phyloP scores from a whole-genome alignment of 2,329 filamentous ascomycete species.

The Whalleya microplaca region DNA sequence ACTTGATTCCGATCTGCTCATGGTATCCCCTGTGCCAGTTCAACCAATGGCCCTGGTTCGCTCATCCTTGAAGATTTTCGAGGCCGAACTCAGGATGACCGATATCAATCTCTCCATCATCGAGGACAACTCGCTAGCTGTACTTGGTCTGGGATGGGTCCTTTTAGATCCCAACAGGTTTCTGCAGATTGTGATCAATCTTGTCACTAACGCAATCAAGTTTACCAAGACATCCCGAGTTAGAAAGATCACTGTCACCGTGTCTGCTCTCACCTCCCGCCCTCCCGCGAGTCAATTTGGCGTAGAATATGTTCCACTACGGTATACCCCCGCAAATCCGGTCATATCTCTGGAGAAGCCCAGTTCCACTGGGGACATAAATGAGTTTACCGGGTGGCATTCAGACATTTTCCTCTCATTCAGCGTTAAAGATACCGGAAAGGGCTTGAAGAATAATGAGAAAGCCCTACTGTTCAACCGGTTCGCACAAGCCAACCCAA shows the following conservation, averaged over 20 bases:
- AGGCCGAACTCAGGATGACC: conserved; percentile 71
- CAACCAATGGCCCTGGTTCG: conserved; percentile 70
- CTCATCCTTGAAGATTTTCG: conserved; percentile 76
- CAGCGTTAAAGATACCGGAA: conserved; percentile 76
- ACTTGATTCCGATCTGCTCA: conserved; percentile 74
- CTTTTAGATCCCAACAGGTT: conserved; percentile 73
- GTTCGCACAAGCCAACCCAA: conserved; percentile 77
- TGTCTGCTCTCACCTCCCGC: conserved; percentile 48
- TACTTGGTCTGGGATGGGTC: conserved; percentile 66
- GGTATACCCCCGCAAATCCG: conserved; percentile 40
- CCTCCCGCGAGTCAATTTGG: conserved; percentile 47
- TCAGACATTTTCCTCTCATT: conserved; percentile 65
- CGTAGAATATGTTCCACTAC: conserved; percentile 65
- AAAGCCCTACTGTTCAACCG: conserved; percentile 76
- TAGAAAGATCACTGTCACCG: conserved; percentile 55
- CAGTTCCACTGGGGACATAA: too few species aligned
- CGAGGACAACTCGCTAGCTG: conserved; percentile 63
- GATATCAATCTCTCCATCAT: conserved; percentile 69
- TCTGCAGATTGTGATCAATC: conserved; percentile 78
- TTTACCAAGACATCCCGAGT: conserved; percentile 70
- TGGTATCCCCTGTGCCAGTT: conserved; percentile 71
- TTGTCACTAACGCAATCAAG: conserved; percentile 81
- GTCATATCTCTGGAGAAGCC: neutral
- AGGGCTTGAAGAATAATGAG: conserved; percentile 71
- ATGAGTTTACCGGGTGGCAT: too few species aligned